Percentiles rank a stretch among this genome's conserved stretches.
These are phyloP conservation scores for Fusarium praegraminearum DNA, from an alignment of 2,329 filamentous ascomycete genomes.

Conservation along the genomic window DNA sequence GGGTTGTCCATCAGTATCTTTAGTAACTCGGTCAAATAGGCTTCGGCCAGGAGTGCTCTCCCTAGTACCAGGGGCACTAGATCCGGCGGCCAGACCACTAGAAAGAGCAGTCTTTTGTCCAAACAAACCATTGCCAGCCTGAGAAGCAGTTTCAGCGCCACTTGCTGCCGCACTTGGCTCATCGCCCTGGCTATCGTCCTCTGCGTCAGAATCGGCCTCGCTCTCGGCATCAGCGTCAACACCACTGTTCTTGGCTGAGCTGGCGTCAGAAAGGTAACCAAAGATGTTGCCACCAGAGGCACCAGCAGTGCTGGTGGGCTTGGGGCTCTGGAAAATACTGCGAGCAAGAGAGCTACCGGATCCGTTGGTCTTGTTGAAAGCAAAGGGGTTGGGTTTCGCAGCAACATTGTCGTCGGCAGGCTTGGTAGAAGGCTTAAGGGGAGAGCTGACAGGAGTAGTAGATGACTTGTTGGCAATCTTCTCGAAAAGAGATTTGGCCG, in stretches of 20 bases:
- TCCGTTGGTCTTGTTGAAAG: slow-evolving; percentile 53
- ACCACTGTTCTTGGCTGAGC: slow-evolving; percentile 66
- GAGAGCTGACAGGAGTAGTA: slow-evolving; percentile 50
- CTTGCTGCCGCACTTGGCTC: slow-evolving; percentile 59
- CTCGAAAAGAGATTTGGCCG: slow-evolving; percentile 68
- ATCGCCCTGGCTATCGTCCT: slow-evolving; percentile 58
- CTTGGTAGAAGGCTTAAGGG: slow-evolving; percentile 51
- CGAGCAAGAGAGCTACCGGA: slow-evolving; percentile 52
- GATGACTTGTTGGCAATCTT: slow-evolving; percentile 66
- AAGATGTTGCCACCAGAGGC: slow-evolving; percentile 65
- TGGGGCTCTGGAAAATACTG: slow-evolving; percentile 58
- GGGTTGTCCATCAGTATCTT: slow-evolving; percentile 63
- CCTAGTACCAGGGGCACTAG: slow-evolving; percentile 57
- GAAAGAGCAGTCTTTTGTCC: slow-evolving; percentile 50
- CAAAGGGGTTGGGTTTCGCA: slow-evolving; percentile 52
- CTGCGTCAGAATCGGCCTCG: slow-evolving; percentile 58
- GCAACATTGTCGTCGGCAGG: slow-evolving; percentile 43
- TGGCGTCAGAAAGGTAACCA: slow-evolving; percentile 68
- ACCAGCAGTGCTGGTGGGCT: slow-evolving; percentile 47
- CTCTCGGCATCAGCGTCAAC: slow-evolving; percentile 62
- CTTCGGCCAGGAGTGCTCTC: slow-evolving; percentile 62
- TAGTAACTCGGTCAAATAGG: slow-evolving; percentile 68
- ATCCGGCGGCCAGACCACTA: slow-evolving; percentile 44
- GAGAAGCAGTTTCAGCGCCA: slow-evolving; percentile 56
- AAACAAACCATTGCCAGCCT: slow-evolving; percentile 46